Conservation (phyloP, 208 protist species). For the Acanthamoeba rhysodes region DNA sequence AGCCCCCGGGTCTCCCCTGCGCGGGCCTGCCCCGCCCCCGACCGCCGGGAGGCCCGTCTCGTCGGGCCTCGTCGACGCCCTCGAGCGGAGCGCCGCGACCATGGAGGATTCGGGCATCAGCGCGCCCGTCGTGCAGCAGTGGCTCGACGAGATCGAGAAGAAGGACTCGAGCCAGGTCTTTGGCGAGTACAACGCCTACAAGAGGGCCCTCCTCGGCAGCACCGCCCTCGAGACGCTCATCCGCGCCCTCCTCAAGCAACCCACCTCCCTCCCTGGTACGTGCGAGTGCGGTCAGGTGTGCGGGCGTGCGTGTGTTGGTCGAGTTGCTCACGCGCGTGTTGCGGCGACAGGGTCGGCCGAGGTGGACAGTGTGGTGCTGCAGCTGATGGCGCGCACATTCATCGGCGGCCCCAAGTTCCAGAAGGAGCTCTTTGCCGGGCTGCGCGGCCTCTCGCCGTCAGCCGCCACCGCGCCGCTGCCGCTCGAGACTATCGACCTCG, state of each 20-base stretch:
- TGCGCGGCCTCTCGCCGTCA: neutral
- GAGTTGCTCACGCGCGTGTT: too few relatives aligned
- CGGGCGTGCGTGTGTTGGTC: too few relatives aligned
- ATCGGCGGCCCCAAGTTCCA: conserved; percentile 16
- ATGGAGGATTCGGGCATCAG: neutral
- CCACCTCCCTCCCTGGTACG: conserved; percentile 13
- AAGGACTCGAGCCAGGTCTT: conserved; percentile 8
- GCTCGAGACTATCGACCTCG: neutral
- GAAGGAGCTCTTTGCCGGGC: neutral
- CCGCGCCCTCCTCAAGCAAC: conserved; percentile 13
- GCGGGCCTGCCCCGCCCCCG: neutral
- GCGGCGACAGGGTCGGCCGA: neutral
- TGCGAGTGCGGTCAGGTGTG: too few relatives aligned
- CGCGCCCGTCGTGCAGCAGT: neutral
- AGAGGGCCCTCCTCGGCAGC: conserved; percentile 25
- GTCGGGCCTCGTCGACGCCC: neutral
- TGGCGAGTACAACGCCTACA: conserved; percentile 26
- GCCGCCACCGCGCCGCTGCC: neutral
- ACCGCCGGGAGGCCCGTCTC: neutral
- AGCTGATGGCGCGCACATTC: conserved; percentile 2
- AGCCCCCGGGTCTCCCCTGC: neutral
- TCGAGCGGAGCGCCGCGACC: neutral
- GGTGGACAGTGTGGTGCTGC: neutral
- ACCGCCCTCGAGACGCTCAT: conserved; percentile 21
- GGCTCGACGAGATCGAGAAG: conserved; percentile 25